Percentiles rank a stretch among this genome's conserved stretches.
These are phyloP conservation scores for Rhazya stricta DNA, from an alignment of 257 asterid genomes.

Conservation along the genomic window DNA sequence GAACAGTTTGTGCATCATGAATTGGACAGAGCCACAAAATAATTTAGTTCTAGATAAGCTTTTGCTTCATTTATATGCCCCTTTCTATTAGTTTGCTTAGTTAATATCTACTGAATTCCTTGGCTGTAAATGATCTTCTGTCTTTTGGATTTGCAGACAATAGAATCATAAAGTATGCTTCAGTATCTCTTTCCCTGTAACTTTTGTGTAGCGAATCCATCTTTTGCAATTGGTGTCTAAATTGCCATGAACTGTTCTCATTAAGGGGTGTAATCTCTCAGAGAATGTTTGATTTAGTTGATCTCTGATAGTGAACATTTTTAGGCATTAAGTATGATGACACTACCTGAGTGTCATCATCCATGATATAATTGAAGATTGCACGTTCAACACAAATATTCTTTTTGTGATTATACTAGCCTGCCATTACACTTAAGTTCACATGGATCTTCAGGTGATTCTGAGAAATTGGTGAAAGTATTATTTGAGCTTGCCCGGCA, in stretches of 20 bases:
- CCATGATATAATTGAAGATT: not conserved
- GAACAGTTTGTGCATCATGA: not conserved
- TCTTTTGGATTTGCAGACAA: not conserved
- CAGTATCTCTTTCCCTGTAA: not conserved
- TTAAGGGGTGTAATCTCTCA: not conserved
- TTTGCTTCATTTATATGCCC: not conserved
- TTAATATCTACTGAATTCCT: not conserved
- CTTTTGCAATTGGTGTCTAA: not conserved
- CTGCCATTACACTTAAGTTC: not conserved
- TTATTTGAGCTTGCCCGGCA: conserved; percentile 96
- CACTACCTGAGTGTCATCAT: not conserved
- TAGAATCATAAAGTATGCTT: not conserved
- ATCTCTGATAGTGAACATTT: not conserved
- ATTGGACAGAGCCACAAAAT: not conserved
- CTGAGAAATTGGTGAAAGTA: conserved; percentile 90
- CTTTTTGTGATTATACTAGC: not conserved
- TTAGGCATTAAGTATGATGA: not conserved
- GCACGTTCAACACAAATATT: not conserved
- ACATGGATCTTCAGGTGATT: conserved; percentile 65
- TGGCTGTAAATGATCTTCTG: not conserved
- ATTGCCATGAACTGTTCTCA: not conserved
- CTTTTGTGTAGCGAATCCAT: not conserved
- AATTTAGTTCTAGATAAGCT: not conserved
- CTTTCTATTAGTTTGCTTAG: not conserved
- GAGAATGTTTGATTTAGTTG: not conserved